Evolutionary conservation across 2,329 filamentous ascomycete species (phyloP), one percentile per base, ranked within the genome.

Genomic region (Elsinoe arachidis): DNA sequence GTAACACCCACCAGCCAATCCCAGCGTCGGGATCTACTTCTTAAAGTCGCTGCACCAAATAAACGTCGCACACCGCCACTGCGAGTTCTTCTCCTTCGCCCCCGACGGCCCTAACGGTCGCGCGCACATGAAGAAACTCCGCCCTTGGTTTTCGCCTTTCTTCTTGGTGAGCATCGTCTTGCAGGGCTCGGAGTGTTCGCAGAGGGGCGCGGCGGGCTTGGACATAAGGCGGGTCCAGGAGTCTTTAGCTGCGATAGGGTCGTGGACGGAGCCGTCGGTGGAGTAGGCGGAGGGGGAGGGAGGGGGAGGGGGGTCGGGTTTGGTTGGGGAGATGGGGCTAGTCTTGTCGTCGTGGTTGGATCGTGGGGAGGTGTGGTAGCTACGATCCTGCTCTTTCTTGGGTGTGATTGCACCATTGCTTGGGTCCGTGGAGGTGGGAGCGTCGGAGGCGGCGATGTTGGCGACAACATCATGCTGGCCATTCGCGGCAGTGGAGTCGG

Each of bases 11-110:
- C 51, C 26, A 30, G 26, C 26, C 26, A 7, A 9, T 2, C 26
- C 26, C 2, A 5, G 4, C 3, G 26, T 30, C 26, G 7, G 14
- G 43, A 62, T 62, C 47, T n/a, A 62, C 57, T 67, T 68, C 67
- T 79, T 82, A 82, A 79, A 84, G 66, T 85, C 82, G 64, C 78
- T 84, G 44, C 75, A 78, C 82, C 82, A 85, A 44, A 84, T 90
- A 65, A 96, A 96, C 0, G 90, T 96, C 2, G 80, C 77, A 70
- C 92, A 97, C 43, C 89, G 82, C 89, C 91, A 96, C 67, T 93
- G 80, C 0, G 90, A 90, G 1, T 85, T 86, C 59, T 78, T 86
- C 71, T 95, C 91, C 69, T 93, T 93, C 63, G 86, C 82, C 0
- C 90, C 93, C 21, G 85, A 88, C 1, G 90, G 90, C 0, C 90